Base-by-base conservation (phyloP, 768 basidiomycete species). In the Gymnopilus junonius region DNA sequence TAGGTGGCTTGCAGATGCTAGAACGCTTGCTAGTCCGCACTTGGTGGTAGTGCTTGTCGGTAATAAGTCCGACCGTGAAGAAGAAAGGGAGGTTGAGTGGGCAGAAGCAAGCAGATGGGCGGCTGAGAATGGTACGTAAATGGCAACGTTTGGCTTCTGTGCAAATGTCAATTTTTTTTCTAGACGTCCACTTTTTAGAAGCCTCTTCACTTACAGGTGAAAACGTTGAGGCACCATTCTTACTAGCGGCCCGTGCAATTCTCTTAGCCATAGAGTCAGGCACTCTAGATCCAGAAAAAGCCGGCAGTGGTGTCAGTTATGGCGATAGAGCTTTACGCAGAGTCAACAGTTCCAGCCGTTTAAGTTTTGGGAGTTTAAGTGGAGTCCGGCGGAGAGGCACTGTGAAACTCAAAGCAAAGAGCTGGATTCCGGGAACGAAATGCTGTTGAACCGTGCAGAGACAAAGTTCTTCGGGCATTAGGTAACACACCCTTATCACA, bases 71-170 rank as follows among this genome's bases (percentile, higher is more conserved):
- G 97, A 99, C 75, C 83, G 88, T 69, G 97, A 98, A 70, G 96
- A 97, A 55, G 94, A 95, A 55, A 81, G 97, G 56, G 93, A 99
- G 75, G 95, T 99, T 39, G 94, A 97, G 69, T 97, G 93, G 89
- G 85, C 90, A 25, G 97, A 99, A 77, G 97, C 94, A 10, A 94
- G 93, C 70, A 82, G 86, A 71, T 99, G 95, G 95, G 97, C 97
- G 20, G 92, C 95, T 53, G 94, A 96, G 74, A 95, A 99, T 74
- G 92, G 95, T 95, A 67, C 63, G 82, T 70, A 29, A 20, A 43
- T 58, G 27, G 55, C 59, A 65, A 67, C 64, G 45, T 37, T 29
- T 35, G 25, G 20, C 45, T 45, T 46, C 55, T 43, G 51, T 45
- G 46, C 20, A 20, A 2, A 25, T 39, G 60, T 56, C 58, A 35